These are phyloP conservation scores for Leersia perrieri DNA, from an alignment of 176 grass and related monocot genomes.

Conservation along the genomic window DNA sequence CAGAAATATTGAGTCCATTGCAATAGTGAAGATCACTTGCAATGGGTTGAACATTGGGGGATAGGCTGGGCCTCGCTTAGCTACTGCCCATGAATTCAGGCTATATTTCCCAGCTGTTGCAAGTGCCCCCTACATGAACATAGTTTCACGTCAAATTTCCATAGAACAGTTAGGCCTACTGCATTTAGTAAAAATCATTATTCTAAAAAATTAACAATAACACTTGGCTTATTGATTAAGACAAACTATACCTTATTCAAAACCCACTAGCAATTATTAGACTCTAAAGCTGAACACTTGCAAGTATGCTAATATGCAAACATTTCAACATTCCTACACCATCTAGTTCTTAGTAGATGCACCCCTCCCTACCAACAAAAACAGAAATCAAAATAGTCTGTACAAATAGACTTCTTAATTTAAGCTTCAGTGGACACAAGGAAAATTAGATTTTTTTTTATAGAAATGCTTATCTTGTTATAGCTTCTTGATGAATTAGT, in stretches of 20 bases:
- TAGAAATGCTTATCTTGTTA: not conserved
- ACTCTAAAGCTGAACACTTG: too few relatives aligned
- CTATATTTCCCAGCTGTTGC: constrained; percentile 46
- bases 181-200: too few relatives aligned
- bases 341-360: too few relatives aligned
- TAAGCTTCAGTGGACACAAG: not conserved
- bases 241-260: too few relatives aligned
- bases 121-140: constrained; percentile 42
- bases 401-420: not conserved
- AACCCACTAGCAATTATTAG: too few relatives aligned
- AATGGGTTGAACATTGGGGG: constrained; percentile 58
- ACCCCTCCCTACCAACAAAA: too few relatives aligned
- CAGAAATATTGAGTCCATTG: constrained; percentile 35
- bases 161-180: not conserved
- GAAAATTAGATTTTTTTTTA: too few relatives aligned
- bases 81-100: constrained; percentile 52
- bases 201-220: too few relatives aligned
- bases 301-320: too few relatives aligned
- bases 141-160: not conserved
- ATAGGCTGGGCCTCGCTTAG: constrained; percentile 48
- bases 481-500: not conserved
- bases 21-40: constrained; percentile 38
- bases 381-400: not conserved
- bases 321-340: too few relatives aligned
- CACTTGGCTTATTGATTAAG: too few relatives aligned